Evolutionary conservation across 148 eudicot species (phyloP).

Genomic region (Dianthus caryophyllus): DNA sequence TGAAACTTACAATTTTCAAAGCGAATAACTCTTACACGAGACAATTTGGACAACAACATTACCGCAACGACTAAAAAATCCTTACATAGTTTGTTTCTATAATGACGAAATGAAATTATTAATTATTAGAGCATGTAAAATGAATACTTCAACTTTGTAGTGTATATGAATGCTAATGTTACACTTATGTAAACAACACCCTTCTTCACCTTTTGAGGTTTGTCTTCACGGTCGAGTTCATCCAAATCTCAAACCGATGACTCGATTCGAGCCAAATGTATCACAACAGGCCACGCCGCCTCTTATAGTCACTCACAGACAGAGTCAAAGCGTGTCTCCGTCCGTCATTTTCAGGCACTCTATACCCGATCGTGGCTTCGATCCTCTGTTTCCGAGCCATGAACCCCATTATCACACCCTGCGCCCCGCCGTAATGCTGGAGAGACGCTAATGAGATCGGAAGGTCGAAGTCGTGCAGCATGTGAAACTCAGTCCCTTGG

Average conservation of each 20-base stretch:
- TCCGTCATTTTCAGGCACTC: constrained; percentile 87
- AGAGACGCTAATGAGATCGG: constrained; percentile 70
- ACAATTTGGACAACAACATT: too few species aligned
- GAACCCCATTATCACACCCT: constrained; percentile 70
- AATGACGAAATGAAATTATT: constrained; percentile 2
- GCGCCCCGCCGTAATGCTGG: constrained; percentile 72
- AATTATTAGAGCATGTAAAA: constrained; percentile 12
- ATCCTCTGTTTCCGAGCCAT: constrained; percentile 86
- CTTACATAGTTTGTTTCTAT: too few species aligned
- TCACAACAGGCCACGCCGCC: constrained; percentile 84
- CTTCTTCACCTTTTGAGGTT: background rate
- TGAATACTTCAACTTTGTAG: constrained; percentile 1
- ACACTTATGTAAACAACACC: constrained; percentile 16
- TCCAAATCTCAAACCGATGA: background rate
- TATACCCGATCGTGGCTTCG: constrained; percentile 67
- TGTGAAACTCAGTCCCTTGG: constrained; percentile 73
- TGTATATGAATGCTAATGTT: constrained; percentile 18
- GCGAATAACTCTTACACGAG: background rate
- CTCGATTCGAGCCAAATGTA: background rate
- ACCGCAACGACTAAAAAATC: too few species aligned
- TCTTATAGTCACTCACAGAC: constrained; percentile 86
- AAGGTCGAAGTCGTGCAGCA: constrained; percentile 71
- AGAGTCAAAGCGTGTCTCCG: constrained; percentile 84
- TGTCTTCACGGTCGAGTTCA: background rate
- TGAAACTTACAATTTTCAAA: background rate